phyloP scores from a whole-genome alignment of 1,284 basidiomycete species.

The Cryptococcus amylolentus region DNA sequence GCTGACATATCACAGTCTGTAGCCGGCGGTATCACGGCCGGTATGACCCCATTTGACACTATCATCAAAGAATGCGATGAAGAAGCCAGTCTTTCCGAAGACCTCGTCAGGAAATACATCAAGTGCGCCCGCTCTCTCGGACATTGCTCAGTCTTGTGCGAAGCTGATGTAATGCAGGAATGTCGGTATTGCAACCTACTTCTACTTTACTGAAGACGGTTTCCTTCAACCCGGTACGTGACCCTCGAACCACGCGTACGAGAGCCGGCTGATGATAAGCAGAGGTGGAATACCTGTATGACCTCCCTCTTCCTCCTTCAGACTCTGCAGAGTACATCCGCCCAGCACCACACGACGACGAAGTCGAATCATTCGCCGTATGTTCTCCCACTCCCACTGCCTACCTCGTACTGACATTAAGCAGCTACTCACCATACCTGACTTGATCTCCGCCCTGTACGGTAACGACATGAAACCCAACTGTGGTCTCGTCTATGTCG shows the following conservation, averaged over 20 bases:
- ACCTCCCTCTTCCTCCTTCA: conserved; percentile 63
- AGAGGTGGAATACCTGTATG: conserved; percentile 62
- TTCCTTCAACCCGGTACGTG: conserved; percentile 69
- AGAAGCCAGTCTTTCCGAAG: conserved; percentile 73
- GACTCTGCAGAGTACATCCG: conserved; percentile 51
- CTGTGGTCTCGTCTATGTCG: conserved; percentile 57
- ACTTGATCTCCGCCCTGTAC: conserved; percentile 50
- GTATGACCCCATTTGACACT: conserved; percentile 68
- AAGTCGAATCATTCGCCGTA: conserved; percentile 70
- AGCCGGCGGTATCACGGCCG: conserved; percentile 60
- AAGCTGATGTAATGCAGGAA: conserved; percentile 20
- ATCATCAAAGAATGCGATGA: conserved; percentile 91
- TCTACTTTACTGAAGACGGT: conserved; percentile 61
- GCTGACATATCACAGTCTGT: conserved; percentile 39
- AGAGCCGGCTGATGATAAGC: background rate
- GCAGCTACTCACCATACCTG: conserved; percentile 38
- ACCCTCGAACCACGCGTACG: background rate
- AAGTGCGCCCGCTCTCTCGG: conserved; percentile 53
- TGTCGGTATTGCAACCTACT: conserved; percentile 50
- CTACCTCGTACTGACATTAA: background rate
- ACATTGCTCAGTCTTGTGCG: conserved; percentile 8
- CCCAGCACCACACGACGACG: conserved; percentile 79
- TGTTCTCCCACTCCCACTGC: conserved; percentile 4
- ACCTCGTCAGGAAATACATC: conserved; percentile 59
- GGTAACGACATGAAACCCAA: conserved; percentile 57